Base-by-base conservation (phyloP, 164 flowering plant species). In the Chimonanthus salicifolius region DNA sequence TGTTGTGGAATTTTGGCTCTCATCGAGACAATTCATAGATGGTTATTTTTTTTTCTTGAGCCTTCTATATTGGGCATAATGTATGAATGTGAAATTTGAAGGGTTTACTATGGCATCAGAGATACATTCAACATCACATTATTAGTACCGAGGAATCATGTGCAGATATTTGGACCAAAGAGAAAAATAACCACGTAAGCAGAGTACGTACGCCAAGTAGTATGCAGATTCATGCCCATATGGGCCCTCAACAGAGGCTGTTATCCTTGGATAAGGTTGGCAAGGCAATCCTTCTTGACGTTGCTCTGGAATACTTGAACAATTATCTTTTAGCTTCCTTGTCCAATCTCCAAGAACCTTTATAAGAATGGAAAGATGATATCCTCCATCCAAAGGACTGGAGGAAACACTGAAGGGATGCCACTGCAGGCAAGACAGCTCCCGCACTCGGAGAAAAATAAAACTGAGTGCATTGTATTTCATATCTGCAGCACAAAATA, bases 381-480 rank as follows among this genome's bases (percentile, higher is more conserved):
- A 33, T 73, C 81, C 83, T 11, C 97, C 97, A 76, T 89, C 98
- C 64, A 89, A 75, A 54, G 98, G 98, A 78, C 97, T 90, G n/a
- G 98, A 94, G 16, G 98, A 94, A 71, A 94, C 97, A 78, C 98
- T 92, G 72, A 94, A 94, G 18, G 98, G 97, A 83, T 92, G 97
- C 97, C 98, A 94, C 72, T 94, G 94, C 62, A 94, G 82, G 90
- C 86, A 89, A 50, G 98, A 94, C 62, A 92, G 71, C 74, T 90
- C 92, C 74, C 91, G 86, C 70, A 90, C 77, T 87, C 89, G 94
- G 77, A 94, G 82, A 71, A 94, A 92, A 65, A 92, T 74, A 73
- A 93, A 92, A 69, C 97, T 87, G 63, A 94, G 90, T 58, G 97
- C 97, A 84, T 92, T 94, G 84, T 94, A 92, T 45, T 75, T 82